phyloP scores from a whole-genome alignment of 2,329 filamentous ascomycete species.

The Pseudovirgaria hyperparasitica region DNA sequence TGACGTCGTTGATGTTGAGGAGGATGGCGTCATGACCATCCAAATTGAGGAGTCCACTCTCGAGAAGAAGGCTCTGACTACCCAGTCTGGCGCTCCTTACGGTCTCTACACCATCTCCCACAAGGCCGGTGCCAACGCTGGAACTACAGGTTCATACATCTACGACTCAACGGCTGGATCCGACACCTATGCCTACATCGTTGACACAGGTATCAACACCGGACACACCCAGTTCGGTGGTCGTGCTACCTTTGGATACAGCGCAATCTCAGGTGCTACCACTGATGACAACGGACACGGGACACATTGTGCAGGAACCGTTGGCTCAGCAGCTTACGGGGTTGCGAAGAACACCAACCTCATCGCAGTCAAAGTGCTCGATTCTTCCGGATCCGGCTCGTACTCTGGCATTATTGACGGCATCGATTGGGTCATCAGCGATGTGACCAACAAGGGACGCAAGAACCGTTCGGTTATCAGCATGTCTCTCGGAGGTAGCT shows the following conservation, averaged over 20 bases:
- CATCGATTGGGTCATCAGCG: conserved; percentile 23
- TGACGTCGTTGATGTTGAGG: conserved; percentile 28
- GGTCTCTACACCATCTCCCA: conserved; percentile 30
- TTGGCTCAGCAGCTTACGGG: conserved; percentile 24
- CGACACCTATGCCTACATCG: conserved; percentile 43
- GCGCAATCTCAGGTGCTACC: conserved; percentile 12
- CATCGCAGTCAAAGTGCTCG: conserved; percentile 28
- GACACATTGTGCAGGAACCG: conserved; percentile 24
- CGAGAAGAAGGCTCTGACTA: conserved; percentile 22
- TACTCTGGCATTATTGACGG: conserved; percentile 27
- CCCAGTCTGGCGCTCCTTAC: conserved; percentile 26
- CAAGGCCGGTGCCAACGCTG: conserved; percentile 9
- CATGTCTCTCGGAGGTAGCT: conserved; percentile 28
- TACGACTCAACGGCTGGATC: conserved; percentile 27
- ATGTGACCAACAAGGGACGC: conserved; percentile 20
- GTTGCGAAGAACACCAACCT: conserved; percentile 26
- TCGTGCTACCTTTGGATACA: conserved; percentile 9
- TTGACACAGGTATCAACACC: conserved; percentile 51
- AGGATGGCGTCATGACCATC: conserved; percentile 23
- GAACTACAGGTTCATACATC: conserved; percentile 20
- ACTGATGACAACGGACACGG: conserved; percentile 27
- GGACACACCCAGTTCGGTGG: conserved; percentile 36
- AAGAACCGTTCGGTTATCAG: conserved; percentile 23
- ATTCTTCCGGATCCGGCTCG: conserved; percentile 24
- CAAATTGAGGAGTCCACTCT: conserved; percentile 5